Conservation (phyloP, 2,329 filamentous ascomycete species). For the Cladosporium sp. region DNA sequence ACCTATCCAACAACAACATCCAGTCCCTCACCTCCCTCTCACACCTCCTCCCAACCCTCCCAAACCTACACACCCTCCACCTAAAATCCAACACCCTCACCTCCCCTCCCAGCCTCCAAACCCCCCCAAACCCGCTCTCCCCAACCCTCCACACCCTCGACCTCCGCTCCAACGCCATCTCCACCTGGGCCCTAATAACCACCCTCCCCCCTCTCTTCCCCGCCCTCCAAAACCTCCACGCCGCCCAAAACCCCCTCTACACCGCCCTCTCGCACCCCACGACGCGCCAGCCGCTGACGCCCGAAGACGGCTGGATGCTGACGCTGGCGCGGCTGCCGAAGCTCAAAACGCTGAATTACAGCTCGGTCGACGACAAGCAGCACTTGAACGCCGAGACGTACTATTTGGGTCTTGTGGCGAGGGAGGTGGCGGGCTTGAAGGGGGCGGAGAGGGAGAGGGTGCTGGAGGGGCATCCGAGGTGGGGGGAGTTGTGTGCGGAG, state of each 20-base stretch:
- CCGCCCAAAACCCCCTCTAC: constrained; percentile 83
- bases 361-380: constrained; percentile 61
- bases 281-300: constrained; percentile 38
- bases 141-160: constrained; percentile 36
- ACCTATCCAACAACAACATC: constrained; percentile 68
- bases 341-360: constrained; percentile 68
- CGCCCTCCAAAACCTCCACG: constrained; percentile 64
- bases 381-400: constrained; percentile 86
- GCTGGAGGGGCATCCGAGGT: constrained; percentile 62
- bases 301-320: constrained; percentile 85
- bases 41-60: constrained; percentile 59
- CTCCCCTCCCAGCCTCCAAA: constrained; percentile 26
- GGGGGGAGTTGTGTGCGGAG: constrained; percentile 63
- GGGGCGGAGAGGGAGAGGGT: constrained; percentile 42
- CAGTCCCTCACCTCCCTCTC: constrained; percentile 51
- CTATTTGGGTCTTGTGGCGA: constrained; percentile 78
- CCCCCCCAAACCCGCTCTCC: constrained; percentile 35
- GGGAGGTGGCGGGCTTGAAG: constrained; percentile 58
- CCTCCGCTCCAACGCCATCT: constrained; percentile 40
- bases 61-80: constrained; percentile 43
- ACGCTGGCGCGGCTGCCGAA: constrained; percentile 67
- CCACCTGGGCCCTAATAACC: constrained; percentile 68
- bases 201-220: constrained; percentile 63
- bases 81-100: constrained; percentile 71
- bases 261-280: constrained; percentile 44